These are phyloP conservation scores for Apiotrichum veenhuisii DNA, from an alignment of 1,284 basidiomycete genomes.

Conservation along the genomic window DNA sequence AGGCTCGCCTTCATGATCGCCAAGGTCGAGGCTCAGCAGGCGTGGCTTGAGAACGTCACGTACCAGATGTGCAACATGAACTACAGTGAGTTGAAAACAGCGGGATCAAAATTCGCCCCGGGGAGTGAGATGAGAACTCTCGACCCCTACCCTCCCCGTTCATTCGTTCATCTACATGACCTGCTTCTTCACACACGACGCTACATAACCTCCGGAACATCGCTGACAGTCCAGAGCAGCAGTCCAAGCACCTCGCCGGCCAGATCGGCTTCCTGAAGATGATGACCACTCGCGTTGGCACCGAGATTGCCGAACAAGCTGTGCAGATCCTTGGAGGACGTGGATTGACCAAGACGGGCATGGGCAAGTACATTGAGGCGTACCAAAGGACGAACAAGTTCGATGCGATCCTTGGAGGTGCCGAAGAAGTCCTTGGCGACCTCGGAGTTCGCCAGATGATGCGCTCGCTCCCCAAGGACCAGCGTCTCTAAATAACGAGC, in stretches of 20 bases:
- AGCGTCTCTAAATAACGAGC: conserved; percentile 12
- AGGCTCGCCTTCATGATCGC: conserved; percentile 76
- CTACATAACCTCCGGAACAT: conserved; percentile 69
- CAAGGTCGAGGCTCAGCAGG: conserved; percentile 75
- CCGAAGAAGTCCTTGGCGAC: conserved; percentile 54
- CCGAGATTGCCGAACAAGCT: conserved; percentile 53
- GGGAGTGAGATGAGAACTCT: too few species aligned
- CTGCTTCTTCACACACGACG: not conserved
- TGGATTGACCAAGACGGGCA: conserved; percentile 60
- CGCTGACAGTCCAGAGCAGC: conserved; percentile 54
- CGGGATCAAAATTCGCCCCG: too few species aligned
- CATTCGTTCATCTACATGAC: not conserved
- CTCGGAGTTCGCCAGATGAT: conserved; percentile 53
- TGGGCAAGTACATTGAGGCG: conserved; percentile 56
- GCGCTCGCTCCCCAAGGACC: conserved; percentile 21
- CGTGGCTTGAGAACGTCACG: conserved; percentile 85
- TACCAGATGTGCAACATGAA: conserved; percentile 85
- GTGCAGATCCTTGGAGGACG: conserved; percentile 57
- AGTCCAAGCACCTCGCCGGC: conserved; percentile 53
- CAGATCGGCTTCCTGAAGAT: conserved; percentile 57
- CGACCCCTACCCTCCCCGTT: too few species aligned
- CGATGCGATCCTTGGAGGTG: conserved; percentile 62
- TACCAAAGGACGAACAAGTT: conserved; percentile 70
- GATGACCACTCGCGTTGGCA: conserved; percentile 53
- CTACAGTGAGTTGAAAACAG: not conserved